phyloP scores from a whole-genome alignment of 768 basidiomycete species.

The Mycena amicta region DNA sequence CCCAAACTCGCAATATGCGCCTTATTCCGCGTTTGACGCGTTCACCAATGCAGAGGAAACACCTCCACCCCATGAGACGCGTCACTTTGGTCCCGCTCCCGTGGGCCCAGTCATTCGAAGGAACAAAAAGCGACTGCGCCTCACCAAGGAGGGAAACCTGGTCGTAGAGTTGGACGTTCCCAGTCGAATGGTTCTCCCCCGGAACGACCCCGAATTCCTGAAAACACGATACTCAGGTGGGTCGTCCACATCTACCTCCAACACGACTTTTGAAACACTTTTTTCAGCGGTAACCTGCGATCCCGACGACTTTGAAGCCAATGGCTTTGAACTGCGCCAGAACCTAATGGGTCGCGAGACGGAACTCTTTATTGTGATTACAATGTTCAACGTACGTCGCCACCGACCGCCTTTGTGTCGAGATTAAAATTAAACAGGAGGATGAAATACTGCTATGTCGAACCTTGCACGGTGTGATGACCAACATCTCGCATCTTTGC shows the following conservation, averaged over 20 bases:
- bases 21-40: conserved; percentile 18
- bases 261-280: not conserved
- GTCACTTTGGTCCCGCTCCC: conserved; percentile 89
- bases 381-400: conserved; percentile 92
- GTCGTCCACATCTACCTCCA: not conserved
- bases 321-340: conserved; percentile 84
- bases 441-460: conserved; percentile 90
- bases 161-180: conserved; percentile 86
- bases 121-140: conserved; percentile 80
- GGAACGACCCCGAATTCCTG: conserved; percentile 71
- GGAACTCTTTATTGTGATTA: conserved; percentile 92
- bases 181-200: conserved; percentile 76
- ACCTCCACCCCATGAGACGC: conserved; percentile 63
- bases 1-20: conserved; percentile 27
- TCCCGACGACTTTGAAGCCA: conserved; percentile 87
- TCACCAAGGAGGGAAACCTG: conserved; percentile 85
- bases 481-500: conserved; percentile 78
- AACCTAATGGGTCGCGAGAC: conserved; percentile 78
- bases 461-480: conserved; percentile 95
- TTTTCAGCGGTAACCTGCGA: conserved; percentile 80
- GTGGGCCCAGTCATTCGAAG: conserved; percentile 75
- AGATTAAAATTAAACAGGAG: conserved; percentile 49
- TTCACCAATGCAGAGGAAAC: conserved; percentile 32
- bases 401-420: no score
- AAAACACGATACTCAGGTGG: conserved; percentile 67